Evolutionary conservation across 805 yeast species (phyloP).

Genomic region (Pachysolen tannophilus): DNA sequence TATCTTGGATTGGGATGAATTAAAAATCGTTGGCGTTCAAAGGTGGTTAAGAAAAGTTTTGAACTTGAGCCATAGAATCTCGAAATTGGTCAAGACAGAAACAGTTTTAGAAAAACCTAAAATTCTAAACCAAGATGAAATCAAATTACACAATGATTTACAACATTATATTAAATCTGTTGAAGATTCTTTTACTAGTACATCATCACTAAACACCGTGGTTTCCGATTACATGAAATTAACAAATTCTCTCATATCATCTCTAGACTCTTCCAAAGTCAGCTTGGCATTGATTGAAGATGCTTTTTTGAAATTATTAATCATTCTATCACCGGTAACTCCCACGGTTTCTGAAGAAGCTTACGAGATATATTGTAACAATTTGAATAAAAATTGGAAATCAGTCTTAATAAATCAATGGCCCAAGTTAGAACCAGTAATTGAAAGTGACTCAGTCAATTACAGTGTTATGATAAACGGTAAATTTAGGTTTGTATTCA

Average conservation of each 20-base stretch:
- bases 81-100: conserved; percentile 13
- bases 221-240: conserved; percentile 87
- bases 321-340: conserved; percentile 69
- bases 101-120: conserved; percentile 13
- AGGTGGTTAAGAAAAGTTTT: conserved; percentile 73
- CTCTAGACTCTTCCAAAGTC: conserved; percentile 28
- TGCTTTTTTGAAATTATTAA: conserved; percentile 44
- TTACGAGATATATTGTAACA: conserved; percentile 43
- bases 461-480: conserved; percentile 72
- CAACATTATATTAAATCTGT: conserved; percentile 41
- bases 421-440: conserved; percentile 43
- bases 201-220: conserved; percentile 70
- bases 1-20: conserved; percentile 83
- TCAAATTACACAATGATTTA: conserved; percentile 47
- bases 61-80: conserved; percentile 18
- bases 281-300: conserved; percentile 35
- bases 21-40: conserved; percentile 77
- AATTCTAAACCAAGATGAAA: conserved; percentile 35
- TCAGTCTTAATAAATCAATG: conserved; percentile 54
- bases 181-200: conserved; percentile 49
- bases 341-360: conserved; percentile 82
- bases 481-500: conserved; percentile 43
- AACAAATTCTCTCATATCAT: conserved; percentile 41
- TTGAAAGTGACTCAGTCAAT: conserved; percentile 29
- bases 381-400: conserved; percentile 24